phyloP scores from a whole-genome alignment of 2,329 filamentous ascomycete species.

The Aspergillus costaricaensis region DNA sequence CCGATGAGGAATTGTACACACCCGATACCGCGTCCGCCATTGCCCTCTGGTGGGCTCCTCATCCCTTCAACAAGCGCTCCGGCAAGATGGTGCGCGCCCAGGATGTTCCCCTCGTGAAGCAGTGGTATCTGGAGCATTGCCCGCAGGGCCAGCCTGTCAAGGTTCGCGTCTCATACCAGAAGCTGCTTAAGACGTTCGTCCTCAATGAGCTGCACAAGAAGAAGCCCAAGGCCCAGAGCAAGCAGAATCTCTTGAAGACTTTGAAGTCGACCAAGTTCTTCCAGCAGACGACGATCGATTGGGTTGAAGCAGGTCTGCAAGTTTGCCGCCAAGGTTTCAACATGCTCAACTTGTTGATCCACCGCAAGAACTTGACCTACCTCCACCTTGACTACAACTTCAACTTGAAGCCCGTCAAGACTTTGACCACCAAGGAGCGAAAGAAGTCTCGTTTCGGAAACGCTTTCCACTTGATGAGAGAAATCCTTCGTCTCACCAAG shows the following conservation, averaged over 20 bases:
- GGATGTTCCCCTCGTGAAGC: conserved; percentile 94
- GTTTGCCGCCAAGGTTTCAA: conserved; percentile 98
- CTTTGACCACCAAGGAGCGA: conserved; percentile 94
- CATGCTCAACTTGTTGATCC: conserved; percentile 96
- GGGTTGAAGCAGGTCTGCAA: conserved; percentile 97
- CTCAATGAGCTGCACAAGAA: conserved; percentile 97
- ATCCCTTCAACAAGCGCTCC: conserved; percentile 90
- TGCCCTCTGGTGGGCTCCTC: conserved; percentile 96
- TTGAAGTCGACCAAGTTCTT: conserved; percentile 98
- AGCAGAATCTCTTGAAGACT: conserved; percentile 85
- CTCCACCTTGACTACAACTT: conserved; percentile 99
- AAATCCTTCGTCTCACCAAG: conserved; percentile 93
- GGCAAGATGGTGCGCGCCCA: conserved; percentile 96
- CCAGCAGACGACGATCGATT: conserved; percentile 98
- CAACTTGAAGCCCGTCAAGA: conserved; percentile 98
- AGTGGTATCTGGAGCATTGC: conserved; percentile 97
- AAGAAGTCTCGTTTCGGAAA: conserved; percentile 99
- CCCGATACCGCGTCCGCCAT: conserved; percentile 89
- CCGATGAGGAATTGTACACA: conserved; percentile 84
- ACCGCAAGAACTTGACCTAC: conserved; percentile 97
- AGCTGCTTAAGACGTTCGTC: conserved; percentile 92
- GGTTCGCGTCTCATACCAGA: conserved; percentile 97
- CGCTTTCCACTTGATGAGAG: conserved; percentile 97
- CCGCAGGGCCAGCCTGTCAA: conserved; percentile 91
- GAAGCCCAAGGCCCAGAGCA: conserved; percentile 91